phyloP scores from a whole-genome alignment of 805 yeast genomes.

The Torulaspora gathmanii region DNA sequence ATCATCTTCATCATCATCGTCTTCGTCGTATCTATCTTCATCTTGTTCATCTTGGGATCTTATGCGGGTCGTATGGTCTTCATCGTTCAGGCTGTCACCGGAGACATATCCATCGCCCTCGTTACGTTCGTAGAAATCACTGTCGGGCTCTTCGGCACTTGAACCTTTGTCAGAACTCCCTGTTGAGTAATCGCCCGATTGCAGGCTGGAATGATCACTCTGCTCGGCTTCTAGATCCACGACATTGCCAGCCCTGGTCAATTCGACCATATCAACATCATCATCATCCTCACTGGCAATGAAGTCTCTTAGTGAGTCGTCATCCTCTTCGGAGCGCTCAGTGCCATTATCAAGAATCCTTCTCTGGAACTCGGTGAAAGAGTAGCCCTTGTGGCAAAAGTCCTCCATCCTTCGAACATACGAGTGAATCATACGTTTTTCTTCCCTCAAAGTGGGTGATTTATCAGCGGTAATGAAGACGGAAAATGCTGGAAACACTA shows the following conservation, averaged over 20 bases:
- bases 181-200: slow-evolving; percentile 2
- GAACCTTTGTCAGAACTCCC: too few species aligned
- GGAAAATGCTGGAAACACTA: neutral
- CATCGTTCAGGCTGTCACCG: slow-evolving; percentile 31
- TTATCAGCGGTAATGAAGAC: neutral
- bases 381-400: neutral
- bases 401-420: neutral
- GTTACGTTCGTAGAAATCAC: slow-evolving; percentile 32
- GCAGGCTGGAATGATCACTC: neutral
- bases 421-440: too few species aligned
- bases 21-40: slow-evolving; percentile 1
- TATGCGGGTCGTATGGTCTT: slow-evolving; percentile 22
- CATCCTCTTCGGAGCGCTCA: slow-evolving; percentile 11
- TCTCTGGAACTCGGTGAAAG: neutral
- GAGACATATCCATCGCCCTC: slow-evolving; percentile 31
- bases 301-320: slow-evolving; percentile 12
- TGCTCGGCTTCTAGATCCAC: slow-evolving; percentile 13
- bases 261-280: slow-evolving; percentile 5
- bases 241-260: neutral
- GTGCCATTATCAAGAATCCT: neutral
- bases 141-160: slow-evolving; percentile 15
- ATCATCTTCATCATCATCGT: slow-evolving; percentile 8
- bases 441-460: too few species aligned
- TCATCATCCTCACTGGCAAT: slow-evolving; percentile 15
- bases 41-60: slow-evolving; percentile 31